A percentile compares a stretch with the other conserved stretches of the same genome.
Evolutionary conservation across 768 basidiomycete species (phyloP).

Genomic region (Russula olivacea): DNA sequence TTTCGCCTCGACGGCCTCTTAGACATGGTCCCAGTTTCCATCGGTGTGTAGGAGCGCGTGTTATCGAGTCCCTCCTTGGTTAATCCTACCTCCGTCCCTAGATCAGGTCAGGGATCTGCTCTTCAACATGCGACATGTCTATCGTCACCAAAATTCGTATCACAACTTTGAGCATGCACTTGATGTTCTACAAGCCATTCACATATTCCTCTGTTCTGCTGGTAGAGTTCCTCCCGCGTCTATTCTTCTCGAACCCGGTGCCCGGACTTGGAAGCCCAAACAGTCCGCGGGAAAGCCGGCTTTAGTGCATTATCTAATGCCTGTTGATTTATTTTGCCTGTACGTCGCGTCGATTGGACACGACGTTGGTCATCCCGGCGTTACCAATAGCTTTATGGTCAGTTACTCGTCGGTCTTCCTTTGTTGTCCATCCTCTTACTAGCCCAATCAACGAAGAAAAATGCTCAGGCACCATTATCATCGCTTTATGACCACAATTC

Average conservation of each 20-base stretch:
- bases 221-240: conserved; percentile 76
- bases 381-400: conserved; percentile 92
- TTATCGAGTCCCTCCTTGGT: background rate
- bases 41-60: conserved; percentile 42
- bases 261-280: conserved; percentile 35
- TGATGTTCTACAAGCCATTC: conserved; percentile 91
- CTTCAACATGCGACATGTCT: conserved; percentile 83
- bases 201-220: conserved; percentile 74
- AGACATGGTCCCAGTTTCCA: conserved; percentile 49
- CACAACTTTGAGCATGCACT: conserved; percentile 98
- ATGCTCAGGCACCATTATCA: conserved; percentile 84
- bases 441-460: conserved; percentile 54
- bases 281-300: conserved; percentile 29
- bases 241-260: conserved; percentile 48
- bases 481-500: conserved; percentile 85
- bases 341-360: conserved; percentile 94
- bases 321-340: conserved; percentile 75
- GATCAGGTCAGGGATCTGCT: conserved; percentile 75
- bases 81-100: conserved; percentile 29
- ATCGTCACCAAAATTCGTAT: conserved; percentile 87
- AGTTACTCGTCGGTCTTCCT: conserved; percentile 29
- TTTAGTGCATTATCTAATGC: conserved; percentile 38
- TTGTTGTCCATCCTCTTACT: background rate
- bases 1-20: conserved; percentile 74
- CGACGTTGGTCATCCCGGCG: conserved; percentile 94